Evolutionary conservation across 768 basidiomycete species (phyloP), one percentile per base, ranked within the genome.

Genomic region (Podaxis carcinomalis): DNA sequence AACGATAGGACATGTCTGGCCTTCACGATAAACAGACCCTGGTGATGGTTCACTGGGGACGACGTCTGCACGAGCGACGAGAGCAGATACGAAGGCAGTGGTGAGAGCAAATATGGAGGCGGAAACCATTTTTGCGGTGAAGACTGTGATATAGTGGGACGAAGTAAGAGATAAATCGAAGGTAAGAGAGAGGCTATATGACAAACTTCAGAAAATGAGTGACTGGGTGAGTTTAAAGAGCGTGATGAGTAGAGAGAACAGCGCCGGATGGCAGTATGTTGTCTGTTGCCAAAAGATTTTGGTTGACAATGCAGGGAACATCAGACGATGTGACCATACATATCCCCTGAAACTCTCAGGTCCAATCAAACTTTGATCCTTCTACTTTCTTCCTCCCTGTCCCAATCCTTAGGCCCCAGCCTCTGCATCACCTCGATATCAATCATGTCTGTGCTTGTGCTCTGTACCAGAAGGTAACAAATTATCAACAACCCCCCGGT

Each of bases 11-110:
- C 91, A 93, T 2, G 74, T 68, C 9, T 70, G 52, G 19, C 90
- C 90, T 57, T 80, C 75, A 44, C 82, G 81, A 77, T 80, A 89
- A 25, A 79, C 67, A 46, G 79, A 74, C 44, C 83, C 83, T 5
- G 89, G 88, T 5, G 78, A 77, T 23, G 92, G 90, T 25, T 72
- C 78, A 54, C 68, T 79, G 44, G 92, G 92, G 5, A 64, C 70
- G 16, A 85, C 83, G 40, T 85, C 82, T 14, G 88, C 89, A 53
- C 71, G 77, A n/a, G 75, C 83, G 37, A 73, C 57, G 16, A 77
- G 67, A 51, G 76, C 66, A 28, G 76, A 68, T 16, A 73, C 66
- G 25, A 77, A 67, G 21, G 27, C 51, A 50, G 74, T 73, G 53
- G 80, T 61, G 56, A 82, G 67, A 61, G 75, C 68, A 44, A 78